phyloP scores from a whole-genome alignment of 1,284 basidiomycete species.

The Vanrija sp. region DNA sequence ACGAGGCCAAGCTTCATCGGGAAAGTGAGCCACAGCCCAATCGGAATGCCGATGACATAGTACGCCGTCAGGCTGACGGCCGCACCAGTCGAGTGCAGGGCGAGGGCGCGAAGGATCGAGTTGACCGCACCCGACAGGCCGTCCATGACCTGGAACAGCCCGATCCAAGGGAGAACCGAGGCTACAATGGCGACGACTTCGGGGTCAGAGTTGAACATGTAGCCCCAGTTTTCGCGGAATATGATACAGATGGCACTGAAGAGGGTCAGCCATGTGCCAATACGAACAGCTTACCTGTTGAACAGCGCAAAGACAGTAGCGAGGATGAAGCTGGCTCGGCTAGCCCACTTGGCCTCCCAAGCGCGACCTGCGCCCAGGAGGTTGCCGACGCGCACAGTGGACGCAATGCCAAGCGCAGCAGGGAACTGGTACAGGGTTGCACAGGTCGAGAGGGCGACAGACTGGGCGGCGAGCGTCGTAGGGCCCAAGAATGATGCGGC shows the following conservation, averaged over 20 bases:
- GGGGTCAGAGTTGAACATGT: constrained; percentile 78
- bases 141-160: constrained; percentile 70
- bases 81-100: constrained; percentile 57
- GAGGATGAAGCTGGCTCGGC: constrained; percentile 62
- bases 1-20: constrained; percentile 38
- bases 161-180: constrained; percentile 62
- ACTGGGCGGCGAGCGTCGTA: constrained; percentile 54
- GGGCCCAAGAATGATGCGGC: constrained; percentile 49
- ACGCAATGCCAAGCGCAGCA: constrained; percentile 71
- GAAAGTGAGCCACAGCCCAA: constrained; percentile 52
- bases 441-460: constrained; percentile 54
- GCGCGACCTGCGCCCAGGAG: constrained; percentile 70
- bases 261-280: constrained; percentile 48
- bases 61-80: constrained; percentile 53
- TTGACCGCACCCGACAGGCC: constrained; percentile 64
- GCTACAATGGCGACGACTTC: constrained; percentile 61
- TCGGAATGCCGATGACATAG: constrained; percentile 52
- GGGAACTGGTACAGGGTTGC: constrained; percentile 82
- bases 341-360: constrained; percentile 62
- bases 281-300: constrained; percentile 55
- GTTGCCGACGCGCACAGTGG: constrained; percentile 81
- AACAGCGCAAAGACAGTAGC: constrained; percentile 58
- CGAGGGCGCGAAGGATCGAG: constrained; percentile 72
- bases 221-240: constrained; percentile 71
- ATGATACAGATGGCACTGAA: constrained; percentile 64